phyloP scores from a whole-genome alignment of 192 early-diverging fungal species.

The Cladochytrium replicatum region DNA sequence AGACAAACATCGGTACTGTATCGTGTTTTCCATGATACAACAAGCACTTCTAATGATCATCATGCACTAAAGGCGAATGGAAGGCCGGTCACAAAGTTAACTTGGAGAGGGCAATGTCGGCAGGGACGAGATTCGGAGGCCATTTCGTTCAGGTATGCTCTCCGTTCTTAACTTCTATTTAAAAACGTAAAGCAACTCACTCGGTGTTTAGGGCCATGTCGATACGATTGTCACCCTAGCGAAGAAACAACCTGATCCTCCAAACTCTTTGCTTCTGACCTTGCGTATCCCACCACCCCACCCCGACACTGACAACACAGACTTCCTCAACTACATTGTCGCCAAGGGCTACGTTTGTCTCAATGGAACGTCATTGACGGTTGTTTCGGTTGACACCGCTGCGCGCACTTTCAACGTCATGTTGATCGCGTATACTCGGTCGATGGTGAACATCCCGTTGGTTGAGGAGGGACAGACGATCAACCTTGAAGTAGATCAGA shows the following conservation, averaged over 20 bases:
- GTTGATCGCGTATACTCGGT: constrained; percentile 92
- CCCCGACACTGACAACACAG: constrained; percentile 10
- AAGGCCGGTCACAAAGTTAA: constrained; percentile 75
- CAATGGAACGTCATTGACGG: constrained; percentile 92
- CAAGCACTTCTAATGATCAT: too few species aligned
- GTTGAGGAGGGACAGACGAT: constrained; percentile 65
- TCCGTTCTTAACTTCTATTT: not conserved
- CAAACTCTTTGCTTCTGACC: constrained; percentile 70
- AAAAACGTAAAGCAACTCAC: too few species aligned
- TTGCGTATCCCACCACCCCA: constrained; percentile 43
- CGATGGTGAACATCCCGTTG: constrained; percentile 61
- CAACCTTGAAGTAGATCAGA: constrained; percentile 96
- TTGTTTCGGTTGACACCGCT: constrained; percentile 72
- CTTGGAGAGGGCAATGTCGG: constrained; percentile 86
- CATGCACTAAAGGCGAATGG: constrained; percentile 59
- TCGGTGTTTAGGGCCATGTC: constrained; percentile 70
- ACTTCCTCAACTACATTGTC: constrained; percentile 72
- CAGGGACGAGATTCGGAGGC: constrained; percentile 83
- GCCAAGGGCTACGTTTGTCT: constrained; percentile 92
- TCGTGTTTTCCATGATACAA: not conserved
- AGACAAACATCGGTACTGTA: constrained; percentile 78
- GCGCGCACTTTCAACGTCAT: constrained; percentile 78
- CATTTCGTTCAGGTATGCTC: constrained; percentile 77
- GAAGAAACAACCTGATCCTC: constrained; percentile 67
- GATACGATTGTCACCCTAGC: constrained; percentile 74